Evolutionary conservation across 768 basidiomycete genomes (phyloP).

Genomic region (Thelephora ganbajun): DNA sequence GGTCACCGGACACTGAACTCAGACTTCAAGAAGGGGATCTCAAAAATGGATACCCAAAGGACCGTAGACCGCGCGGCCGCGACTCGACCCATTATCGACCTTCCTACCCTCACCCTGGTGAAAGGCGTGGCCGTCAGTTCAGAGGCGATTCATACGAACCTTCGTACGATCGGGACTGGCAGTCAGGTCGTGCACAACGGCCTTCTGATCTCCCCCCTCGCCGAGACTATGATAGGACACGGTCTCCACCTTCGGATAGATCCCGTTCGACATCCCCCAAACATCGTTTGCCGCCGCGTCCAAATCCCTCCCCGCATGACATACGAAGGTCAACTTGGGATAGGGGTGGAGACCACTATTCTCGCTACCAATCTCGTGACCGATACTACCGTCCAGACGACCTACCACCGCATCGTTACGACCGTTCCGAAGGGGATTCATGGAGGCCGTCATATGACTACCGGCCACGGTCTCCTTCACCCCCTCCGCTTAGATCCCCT

Average conservation of each 20-base stretch:
- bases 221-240: slow-evolving; percentile 4
- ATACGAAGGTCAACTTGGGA: slow-evolving; percentile 5
- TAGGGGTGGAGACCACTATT: slow-evolving; percentile 10
- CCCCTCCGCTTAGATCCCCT: slow-evolving; percentile 5
- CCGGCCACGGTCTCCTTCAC: slow-evolving; percentile 9
- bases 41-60: not conserved
- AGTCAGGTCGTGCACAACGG: not conserved
- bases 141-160: not conserved
- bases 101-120: not conserved
- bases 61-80: not conserved
- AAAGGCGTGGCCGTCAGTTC: not conserved
- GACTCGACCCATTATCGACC: not conserved
- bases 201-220: not conserved
- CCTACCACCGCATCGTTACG: not conserved
- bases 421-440: not conserved
- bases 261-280: not conserved
- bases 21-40: not conserved
- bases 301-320: not conserved
- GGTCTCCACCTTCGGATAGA: slow-evolving; percentile 2
- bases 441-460: slow-evolving; percentile 2
- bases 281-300: not conserved
- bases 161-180: not conserved
- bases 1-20: not conserved
- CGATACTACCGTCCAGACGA: slow-evolving; percentile 16
- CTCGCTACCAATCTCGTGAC: slow-evolving; percentile 9